Base-by-base conservation (phyloP, 495 filamentous ascomycete genomes). In the Lophiotrema nucula region DNA sequence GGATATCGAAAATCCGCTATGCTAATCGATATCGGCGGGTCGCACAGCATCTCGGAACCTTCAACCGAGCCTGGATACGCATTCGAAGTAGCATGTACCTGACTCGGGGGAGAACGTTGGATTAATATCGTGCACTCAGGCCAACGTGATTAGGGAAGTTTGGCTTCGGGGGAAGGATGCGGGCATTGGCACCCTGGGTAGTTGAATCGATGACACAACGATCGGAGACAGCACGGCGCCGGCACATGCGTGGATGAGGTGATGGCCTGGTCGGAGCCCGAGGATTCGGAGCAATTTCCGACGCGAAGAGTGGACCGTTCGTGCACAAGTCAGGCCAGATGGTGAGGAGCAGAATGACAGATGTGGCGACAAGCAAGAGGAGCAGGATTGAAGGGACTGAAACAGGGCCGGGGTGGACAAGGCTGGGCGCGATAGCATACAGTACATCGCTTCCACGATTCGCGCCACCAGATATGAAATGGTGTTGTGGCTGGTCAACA, bases 381-480 rank as follows among this genome's bases (percentile, higher is more conserved):
- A 35, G 15, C 31, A 8, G 31, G 31, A 8, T 35, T 35, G 31
- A 15, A 35, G 44, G 10, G 23, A 4, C 8, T 11, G 16, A 47
- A 25, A 47, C 22, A 47, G 16, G 10, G 44, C 13, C 16, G 21
- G 39, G 39, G 16, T 18, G 8, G 8, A 23, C 23, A 23, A 25
- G 45, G 42, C 5, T 1, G 15, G 19, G 10, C 23, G 33, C 19
- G 15, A n/a, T 1, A 28, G 13, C 6, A 11, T 25, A 13, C 10
- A 31, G 11, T 2, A 47, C 19, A 18, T 15, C 12, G 11, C 19
- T 25, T 28, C 44, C 54, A 31, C 54, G 33, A 57, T 42, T 16
- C 11, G 19, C 54, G 54, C 54, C 54, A 57, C 54, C 45, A 27
- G 28, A 27, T 27, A 31, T 16, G 42, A 16, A 11, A 46, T 38